Conservation (phyloP, 140 eudicot species). For the Oenanthe javanica region DNA sequence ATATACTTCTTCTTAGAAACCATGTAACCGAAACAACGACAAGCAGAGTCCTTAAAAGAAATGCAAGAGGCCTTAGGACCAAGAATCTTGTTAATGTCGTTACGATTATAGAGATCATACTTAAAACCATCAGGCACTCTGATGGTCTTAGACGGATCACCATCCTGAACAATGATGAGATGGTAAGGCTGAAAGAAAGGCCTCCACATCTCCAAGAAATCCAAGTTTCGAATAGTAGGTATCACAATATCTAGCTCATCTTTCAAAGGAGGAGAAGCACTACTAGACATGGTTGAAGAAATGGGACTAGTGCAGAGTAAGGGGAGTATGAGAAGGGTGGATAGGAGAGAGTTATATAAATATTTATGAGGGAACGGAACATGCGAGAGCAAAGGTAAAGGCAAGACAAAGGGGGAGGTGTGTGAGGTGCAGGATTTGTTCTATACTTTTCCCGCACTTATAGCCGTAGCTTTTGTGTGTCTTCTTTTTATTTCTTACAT, state of each 20-base stretch:
- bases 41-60: slow-evolving; percentile 93
- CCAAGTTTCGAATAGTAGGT: slow-evolving; percentile 83
- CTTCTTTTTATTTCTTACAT: background rate
- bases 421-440: slow-evolving; percentile 28
- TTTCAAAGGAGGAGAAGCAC: slow-evolving; percentile 30
- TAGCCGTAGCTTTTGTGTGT: background rate
- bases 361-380: slow-evolving; percentile 12
- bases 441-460: background rate
- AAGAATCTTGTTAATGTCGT: slow-evolving; percentile 66
- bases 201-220: slow-evolving; percentile 91
- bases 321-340: background rate
- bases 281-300: slow-evolving; percentile 3
- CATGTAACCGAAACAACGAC: slow-evolving; percentile 89
- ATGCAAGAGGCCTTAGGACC: slow-evolving; percentile 80
- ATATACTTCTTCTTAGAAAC: slow-evolving; percentile 94
- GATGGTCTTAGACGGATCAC: slow-evolving; percentile 73
- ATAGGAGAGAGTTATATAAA: slow-evolving; percentile 22
- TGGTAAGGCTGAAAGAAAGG: slow-evolving; percentile 81
- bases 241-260: slow-evolving; percentile 91
- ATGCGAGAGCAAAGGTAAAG: slow-evolving; percentile 21
- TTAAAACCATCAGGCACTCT: slow-evolving; percentile 78
- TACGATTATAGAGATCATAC: slow-evolving; percentile 69
- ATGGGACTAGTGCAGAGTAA: background rate
- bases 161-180: slow-evolving; percentile 81
- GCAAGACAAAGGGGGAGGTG: slow-evolving; percentile 17